These are phyloP conservation scores for Acanthamoeba culbertsoni DNA, from an alignment of 208 protist species.

Conservation along the genomic window DNA sequence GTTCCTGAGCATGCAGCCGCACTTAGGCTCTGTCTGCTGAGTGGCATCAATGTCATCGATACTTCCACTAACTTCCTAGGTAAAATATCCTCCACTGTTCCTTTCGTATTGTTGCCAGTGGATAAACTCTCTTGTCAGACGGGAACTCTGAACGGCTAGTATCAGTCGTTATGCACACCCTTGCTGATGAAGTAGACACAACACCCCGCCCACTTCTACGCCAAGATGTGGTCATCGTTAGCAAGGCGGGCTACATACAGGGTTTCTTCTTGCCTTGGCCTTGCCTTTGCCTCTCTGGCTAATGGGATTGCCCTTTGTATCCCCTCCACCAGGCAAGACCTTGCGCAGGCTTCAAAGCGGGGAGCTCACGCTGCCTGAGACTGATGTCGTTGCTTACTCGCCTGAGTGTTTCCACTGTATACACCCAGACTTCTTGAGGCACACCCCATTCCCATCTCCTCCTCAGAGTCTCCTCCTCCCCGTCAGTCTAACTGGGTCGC, in stretches of 20 bases:
- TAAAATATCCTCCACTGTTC: neutral
- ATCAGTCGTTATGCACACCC: neutral
- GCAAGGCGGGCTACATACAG: slow-evolving; percentile 26
- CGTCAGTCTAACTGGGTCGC: neutral
- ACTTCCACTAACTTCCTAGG: slow-evolving; percentile 40
- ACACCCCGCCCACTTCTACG: neutral
- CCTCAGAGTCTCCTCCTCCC: neutral
- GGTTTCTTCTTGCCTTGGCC: neutral
- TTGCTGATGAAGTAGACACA: neutral
- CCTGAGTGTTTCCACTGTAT: neutral
- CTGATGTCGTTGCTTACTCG: neutral
- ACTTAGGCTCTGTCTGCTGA: neutral
- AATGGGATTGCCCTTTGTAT: neutral
- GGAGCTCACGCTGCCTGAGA: neutral
- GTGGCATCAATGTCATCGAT: slow-evolving; percentile 20
- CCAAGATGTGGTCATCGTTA: neutral
- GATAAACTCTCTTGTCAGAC: neutral
- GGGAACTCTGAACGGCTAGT: neutral
- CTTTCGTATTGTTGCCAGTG: neutral
- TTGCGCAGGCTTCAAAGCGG: neutral
- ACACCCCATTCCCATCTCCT: neutral
- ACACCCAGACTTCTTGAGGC: neutral
- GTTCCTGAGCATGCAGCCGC: neutral
- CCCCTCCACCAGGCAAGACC: neutral
- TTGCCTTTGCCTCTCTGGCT: too few species aligned